Percentiles rank a stretch among this genome's conserved stretches.
Conservation (phyloP, 257 asterid species). For the Lantana camara region DNA sequence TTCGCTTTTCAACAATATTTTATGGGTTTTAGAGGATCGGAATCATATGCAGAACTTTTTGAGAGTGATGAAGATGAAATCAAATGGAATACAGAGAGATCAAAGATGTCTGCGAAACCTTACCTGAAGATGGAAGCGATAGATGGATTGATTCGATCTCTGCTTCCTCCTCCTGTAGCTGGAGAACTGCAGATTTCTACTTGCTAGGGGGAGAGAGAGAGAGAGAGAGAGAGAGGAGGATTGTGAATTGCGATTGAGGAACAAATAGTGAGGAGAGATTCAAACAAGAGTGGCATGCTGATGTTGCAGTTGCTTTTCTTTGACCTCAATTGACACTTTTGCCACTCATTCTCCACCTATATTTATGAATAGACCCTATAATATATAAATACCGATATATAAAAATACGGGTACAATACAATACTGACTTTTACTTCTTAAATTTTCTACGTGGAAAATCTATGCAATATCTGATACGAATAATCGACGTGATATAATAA, state of each 20-base stretch:
- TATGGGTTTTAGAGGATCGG: neutral
- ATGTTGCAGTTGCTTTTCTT: neutral
- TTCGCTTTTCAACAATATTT: neutral
- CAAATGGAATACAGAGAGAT: neutral
- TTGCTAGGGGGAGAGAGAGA: neutral
- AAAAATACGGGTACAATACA: too few species aligned
- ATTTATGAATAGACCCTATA: neutral
- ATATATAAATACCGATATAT: too few species aligned
- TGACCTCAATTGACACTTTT: neutral
- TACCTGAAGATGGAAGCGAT: conserved; percentile 10
- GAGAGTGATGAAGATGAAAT: neutral
- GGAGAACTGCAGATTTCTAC: neutral
- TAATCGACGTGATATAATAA: too few species aligned
- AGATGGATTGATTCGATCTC: neutral
- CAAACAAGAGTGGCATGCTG: neutral
- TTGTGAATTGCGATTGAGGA: conserved; percentile 15
- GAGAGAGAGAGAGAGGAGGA: conserved; percentile 6
- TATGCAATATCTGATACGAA: too few species aligned
- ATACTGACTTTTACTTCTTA: too few species aligned
- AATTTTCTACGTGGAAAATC: too few species aligned
- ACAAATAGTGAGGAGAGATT: conserved; percentile 4
- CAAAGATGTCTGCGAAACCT: neutral
- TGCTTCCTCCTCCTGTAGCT: neutral
- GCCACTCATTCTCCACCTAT: neutral
- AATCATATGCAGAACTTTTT: neutral